Percentiles rank a stretch among this genome's conserved stretches.
Evolutionary conservation across 805 yeast species (phyloP).

Genomic region (Kazachstania bromeliacearum): DNA sequence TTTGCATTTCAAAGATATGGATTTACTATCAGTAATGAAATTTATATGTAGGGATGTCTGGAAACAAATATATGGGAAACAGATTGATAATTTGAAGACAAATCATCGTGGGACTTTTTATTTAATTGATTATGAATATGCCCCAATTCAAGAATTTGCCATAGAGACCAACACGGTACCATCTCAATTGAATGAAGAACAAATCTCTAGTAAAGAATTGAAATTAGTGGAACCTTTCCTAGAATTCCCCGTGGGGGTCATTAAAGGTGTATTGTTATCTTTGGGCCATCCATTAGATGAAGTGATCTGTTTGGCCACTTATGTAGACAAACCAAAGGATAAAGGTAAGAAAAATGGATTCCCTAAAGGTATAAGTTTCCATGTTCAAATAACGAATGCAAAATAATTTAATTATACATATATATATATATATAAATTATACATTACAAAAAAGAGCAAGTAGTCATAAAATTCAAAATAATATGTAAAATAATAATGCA

Average conservation of each 20-base stretch:
- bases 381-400: slow-evolving; percentile 19
- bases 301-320: slow-evolving; percentile 22
- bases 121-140: slow-evolving; percentile 25
- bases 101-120: slow-evolving; percentile 60
- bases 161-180: slow-evolving; percentile 6
- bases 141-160: slow-evolving; percentile 21
- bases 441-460: too few relatives aligned
- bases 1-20: slow-evolving; percentile 41
- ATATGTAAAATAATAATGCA: too few relatives aligned
- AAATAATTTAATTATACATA: background rate
- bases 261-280: slow-evolving; percentile 26
- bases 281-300: slow-evolving; percentile 22
- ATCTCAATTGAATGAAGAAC: slow-evolving; percentile 7
- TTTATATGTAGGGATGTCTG: slow-evolving; percentile 89
- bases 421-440: too few relatives aligned
- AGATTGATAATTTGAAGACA: slow-evolving; percentile 84
- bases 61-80: slow-evolving; percentile 71
- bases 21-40: slow-evolving; percentile 76
- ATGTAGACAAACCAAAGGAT: slow-evolving; percentile 20
- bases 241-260: slow-evolving; percentile 28
- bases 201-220: slow-evolving; percentile 14
- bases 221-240: slow-evolving; percentile 25
- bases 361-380: slow-evolving; percentile 27
- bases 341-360: slow-evolving; percentile 9
- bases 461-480: too few relatives aligned